Percentiles rank a stretch among this genome's conserved stretches.
These are phyloP conservation scores for Jatropha curcas DNA, from an alignment of 345 rosid species.

Conservation along the genomic window DNA sequence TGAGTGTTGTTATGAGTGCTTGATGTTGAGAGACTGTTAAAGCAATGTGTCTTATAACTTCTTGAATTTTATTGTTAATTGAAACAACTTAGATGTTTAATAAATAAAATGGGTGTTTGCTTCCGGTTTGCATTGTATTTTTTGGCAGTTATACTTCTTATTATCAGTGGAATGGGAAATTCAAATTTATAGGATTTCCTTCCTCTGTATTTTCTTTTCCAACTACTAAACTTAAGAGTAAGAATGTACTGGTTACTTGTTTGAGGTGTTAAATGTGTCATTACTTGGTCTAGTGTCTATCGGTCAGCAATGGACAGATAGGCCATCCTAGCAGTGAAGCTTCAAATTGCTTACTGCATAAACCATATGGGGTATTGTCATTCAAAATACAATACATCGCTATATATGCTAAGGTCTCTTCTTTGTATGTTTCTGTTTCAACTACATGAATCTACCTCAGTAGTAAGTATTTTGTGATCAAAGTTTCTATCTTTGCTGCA, in stretches of 20 bases:
- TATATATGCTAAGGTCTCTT: neutral
- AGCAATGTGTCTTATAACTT: neutral
- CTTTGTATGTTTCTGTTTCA: neutral
- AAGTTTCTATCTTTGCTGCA: neutral
- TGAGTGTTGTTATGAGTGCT: neutral
- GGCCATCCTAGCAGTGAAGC: neutral
- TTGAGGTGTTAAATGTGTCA: neutral
- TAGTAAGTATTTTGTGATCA: neutral
- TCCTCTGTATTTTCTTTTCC: neutral
- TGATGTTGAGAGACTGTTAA: neutral
- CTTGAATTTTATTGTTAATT: neutral
- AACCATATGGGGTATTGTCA: neutral
- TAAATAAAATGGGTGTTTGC: neutral
- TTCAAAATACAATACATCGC: neutral
- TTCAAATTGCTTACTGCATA: constrained; percentile 1
- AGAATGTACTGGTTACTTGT: neutral
- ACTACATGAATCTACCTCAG: neutral
- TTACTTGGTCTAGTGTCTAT: neutral
- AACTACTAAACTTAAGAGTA: neutral
- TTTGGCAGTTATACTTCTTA: neutral
- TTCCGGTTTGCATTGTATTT: neutral
- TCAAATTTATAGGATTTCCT: neutral
- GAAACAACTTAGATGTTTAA: neutral
- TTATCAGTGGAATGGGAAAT: neutral
- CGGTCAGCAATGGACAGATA: neutral